Evolutionary conservation across 2,329 filamentous ascomycete genomes (phyloP).

Genomic region (Botryotinia narcissicola): DNA sequence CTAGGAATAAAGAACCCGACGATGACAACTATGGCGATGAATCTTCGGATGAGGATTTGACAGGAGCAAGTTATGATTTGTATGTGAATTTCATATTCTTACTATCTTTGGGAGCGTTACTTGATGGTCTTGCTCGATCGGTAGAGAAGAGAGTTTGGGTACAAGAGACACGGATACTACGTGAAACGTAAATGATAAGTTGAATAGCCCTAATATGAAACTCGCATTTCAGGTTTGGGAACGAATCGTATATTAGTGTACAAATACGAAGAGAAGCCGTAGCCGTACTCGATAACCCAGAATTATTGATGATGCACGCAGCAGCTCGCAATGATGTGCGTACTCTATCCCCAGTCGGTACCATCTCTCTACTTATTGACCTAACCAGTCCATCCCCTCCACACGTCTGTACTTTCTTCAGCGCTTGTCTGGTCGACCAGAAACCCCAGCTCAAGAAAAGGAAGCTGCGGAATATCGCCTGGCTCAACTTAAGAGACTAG

Average conservation of each 20-base stretch:
- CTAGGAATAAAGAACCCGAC: slow-evolving; percentile 57
- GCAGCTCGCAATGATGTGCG: slow-evolving; percentile 54
- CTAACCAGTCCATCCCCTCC: slow-evolving; percentile 51
- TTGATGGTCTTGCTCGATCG: not conserved
- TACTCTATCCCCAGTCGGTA: slow-evolving; percentile 17
- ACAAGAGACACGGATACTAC: not conserved
- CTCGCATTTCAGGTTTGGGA: slow-evolving; percentile 27
- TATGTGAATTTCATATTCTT: slow-evolving; percentile 20
- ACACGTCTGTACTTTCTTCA: slow-evolving; percentile 56
- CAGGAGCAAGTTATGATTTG: slow-evolving; percentile 26
- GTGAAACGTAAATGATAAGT: not conserved
- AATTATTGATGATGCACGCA: slow-evolving; percentile 59
- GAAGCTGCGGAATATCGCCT: slow-evolving; percentile 6
- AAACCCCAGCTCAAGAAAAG: slow-evolving; percentile 6
- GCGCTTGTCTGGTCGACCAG: slow-evolving; percentile 34
- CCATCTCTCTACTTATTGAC: not conserved
- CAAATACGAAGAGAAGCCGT: slow-evolving; percentile 48
- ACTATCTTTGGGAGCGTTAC: not conserved
- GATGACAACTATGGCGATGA: slow-evolving; percentile 36
- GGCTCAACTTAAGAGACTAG: not conserved
- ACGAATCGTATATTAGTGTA: slow-evolving; percentile 30
- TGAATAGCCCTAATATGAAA: not conserved
- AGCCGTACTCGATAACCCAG: slow-evolving; percentile 54
- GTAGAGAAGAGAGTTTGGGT: not conserved
- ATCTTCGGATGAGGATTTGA: slow-evolving; percentile 21